phyloP scores from a whole-genome alignment of 192 early-diverging fungal species.

The Allomyces macrogynus region DNA sequence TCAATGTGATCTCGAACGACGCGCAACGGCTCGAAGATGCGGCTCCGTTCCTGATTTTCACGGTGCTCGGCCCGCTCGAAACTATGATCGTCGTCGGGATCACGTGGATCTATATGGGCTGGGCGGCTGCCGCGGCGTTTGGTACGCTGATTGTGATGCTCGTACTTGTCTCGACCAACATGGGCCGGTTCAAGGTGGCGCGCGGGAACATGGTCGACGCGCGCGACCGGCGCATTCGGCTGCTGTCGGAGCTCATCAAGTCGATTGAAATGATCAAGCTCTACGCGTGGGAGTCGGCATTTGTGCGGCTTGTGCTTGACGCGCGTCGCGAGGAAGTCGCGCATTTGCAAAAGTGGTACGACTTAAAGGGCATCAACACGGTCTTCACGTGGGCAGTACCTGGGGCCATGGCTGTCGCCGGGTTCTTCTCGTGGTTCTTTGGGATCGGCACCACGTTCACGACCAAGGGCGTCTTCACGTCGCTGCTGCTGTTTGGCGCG shows the following conservation, averaged over 20 bases:
- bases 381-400: neutral
- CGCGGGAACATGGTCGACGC: neutral
- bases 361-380: neutral
- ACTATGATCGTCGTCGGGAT: neutral
- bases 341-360: neutral
- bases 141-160: neutral
- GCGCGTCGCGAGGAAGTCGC: neutral
- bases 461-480: neutral
- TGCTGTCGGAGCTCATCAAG: neutral
- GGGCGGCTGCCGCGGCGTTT: neutral
- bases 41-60: neutral
- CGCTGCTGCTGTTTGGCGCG: neutral
- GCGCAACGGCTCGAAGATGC: neutral
- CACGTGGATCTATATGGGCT: neutral
- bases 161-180: neutral
- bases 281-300: neutral
- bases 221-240: neutral
- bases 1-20: neutral
- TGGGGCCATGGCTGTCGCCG: neutral
- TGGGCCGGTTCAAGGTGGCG: neutral
- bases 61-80: neutral
- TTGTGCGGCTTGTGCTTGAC: neutral
- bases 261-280: neutral
- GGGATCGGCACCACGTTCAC: neutral
- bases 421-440: neutral